These are phyloP conservation scores for Calonectria pteridis DNA, from an alignment of 2,329 filamentous ascomycete genomes.

Conservation along the genomic window DNA sequence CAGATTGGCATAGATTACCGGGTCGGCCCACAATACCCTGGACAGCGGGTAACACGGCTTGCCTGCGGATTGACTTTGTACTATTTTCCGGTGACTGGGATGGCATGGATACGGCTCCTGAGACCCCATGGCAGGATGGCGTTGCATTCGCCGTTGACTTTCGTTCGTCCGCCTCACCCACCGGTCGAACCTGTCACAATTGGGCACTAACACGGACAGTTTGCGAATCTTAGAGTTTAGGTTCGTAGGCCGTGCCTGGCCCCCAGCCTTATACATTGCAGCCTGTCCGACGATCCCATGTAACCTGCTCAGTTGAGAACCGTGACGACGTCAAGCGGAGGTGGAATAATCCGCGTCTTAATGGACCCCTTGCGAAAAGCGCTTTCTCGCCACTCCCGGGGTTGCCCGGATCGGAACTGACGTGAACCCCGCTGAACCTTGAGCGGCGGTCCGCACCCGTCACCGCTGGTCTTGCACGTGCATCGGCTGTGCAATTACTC, in stretches of 20 bases:
- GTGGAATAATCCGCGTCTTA: neutral
- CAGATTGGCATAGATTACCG: slow-evolving; percentile 1
- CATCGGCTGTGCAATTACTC: neutral
- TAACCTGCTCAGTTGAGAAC: neutral
- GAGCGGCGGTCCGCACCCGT: neutral
- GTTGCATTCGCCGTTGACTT: neutral
- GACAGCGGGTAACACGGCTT: slow-evolving; percentile 3
- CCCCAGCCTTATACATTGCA: neutral
- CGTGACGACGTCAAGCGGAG: neutral
- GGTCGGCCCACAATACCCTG: neutral
- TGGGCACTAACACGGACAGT: neutral
- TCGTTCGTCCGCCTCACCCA: neutral
- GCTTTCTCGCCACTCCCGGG: neutral
- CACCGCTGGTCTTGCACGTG: neutral
- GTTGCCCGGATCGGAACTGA: neutral
- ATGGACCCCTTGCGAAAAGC: neutral
- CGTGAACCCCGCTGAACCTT: neutral
- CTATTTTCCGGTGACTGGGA: slow-evolving; percentile 4
- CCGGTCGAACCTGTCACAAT: neutral
- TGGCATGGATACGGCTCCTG: neutral
- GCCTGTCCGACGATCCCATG: neutral
- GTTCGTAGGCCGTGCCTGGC: neutral
- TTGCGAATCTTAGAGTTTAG: neutral
- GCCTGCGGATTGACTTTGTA: neutral
- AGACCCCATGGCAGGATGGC: neutral